Conservation (phyloP, 805 yeast genomes). For the Helenozyma rhizophorensis region DNA sequence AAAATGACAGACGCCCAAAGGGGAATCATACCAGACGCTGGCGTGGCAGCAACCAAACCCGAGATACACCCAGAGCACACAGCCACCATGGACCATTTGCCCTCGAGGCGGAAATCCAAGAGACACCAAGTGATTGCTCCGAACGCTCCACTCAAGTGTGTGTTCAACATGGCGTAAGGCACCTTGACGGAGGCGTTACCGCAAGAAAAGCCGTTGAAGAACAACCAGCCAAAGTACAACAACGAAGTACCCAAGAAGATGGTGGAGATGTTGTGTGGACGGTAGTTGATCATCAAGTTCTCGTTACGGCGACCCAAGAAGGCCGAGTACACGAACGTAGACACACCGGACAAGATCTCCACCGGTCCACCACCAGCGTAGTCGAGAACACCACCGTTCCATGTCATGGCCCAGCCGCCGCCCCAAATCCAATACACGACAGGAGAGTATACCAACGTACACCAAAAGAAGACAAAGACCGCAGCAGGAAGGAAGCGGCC, state of each 20-base stretch:
- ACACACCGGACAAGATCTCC: constrained; percentile 86
- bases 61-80: constrained; percentile 93
- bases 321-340: constrained; percentile 82
- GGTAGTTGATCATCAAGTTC: constrained; percentile 76
- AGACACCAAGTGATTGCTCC: constrained; percentile 93
- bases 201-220: constrained; percentile 91
- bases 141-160: constrained; percentile 83
- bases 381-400: constrained; percentile 85
- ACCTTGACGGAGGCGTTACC: constrained; percentile 78
- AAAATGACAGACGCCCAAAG: constrained; percentile 85
- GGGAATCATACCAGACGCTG: constrained; percentile 87
- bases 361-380: constrained; percentile 99
- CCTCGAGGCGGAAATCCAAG: constrained; percentile 81
- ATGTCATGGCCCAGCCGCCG: constrained; percentile 81
- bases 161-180: constrained; percentile 85
- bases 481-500: constrained; percentile 84
- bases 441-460: constrained; percentile 90
- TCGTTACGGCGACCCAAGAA: constrained; percentile 73
- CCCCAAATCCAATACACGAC: constrained; percentile 97
- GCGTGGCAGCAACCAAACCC: constrained; percentile 96
- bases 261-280: constrained; percentile 93
- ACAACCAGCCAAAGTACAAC: constrained; percentile 94
- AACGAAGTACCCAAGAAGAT: constrained; percentile 84
- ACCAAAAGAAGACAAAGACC: constrained; percentile 81
- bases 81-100: constrained; percentile 92